Base-by-base conservation (phyloP, 495 filamentous ascomycete species). In the Trichoderma orchidacearum region DNA sequence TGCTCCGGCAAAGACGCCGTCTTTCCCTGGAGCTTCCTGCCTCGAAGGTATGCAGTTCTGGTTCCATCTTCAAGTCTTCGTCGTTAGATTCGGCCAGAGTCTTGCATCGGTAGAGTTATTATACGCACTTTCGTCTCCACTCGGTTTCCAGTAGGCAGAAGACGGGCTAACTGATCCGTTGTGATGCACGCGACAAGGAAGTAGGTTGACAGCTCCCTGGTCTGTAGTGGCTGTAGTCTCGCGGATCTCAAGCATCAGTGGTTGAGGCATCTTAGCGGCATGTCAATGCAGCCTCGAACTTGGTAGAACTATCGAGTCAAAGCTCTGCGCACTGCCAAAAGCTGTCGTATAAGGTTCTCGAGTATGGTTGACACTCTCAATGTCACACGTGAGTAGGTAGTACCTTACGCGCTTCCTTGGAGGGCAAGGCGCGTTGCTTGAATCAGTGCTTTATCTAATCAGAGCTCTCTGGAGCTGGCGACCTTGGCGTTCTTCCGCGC, bases 181-280 rank as follows among this genome's bases (percentile, higher is more conserved):
- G 64, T 94, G 83, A 61, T 92, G 78, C 62, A 97, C 82, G 54
- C 79, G 78, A 63, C 90, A 95, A 6, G 92, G 92, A 18, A 97
- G 79, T 36, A 97, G 72, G 67, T 97, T 86, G 0, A 89, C 84
- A 2, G 77, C 85, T 57, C 76, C 78, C 61, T 78, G 78, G 15
- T 59, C 25, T n/a, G 57, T 51, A 6, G 56, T 53, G 8, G 60
- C 30, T 11, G 58, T 59, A 12, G 58, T 23, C n/a, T n/a, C 25
- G 8, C 57, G 41, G 5, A 70, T 41, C 2, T 41, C 30, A 34
- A 66, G 66, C 17, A 70, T 64, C 35, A 65, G 63, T 2, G 18
- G 41, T 23, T 60, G 62, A 1, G 63, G 27, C 67, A 70, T 71
- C 55, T 30, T 60, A 17, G 1, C n/a, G n/a, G n/a, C n/a, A n/a